Evolutionary conservation across 345 rosid species (phyloP).

Genomic region (Populus euphratica): DNA sequence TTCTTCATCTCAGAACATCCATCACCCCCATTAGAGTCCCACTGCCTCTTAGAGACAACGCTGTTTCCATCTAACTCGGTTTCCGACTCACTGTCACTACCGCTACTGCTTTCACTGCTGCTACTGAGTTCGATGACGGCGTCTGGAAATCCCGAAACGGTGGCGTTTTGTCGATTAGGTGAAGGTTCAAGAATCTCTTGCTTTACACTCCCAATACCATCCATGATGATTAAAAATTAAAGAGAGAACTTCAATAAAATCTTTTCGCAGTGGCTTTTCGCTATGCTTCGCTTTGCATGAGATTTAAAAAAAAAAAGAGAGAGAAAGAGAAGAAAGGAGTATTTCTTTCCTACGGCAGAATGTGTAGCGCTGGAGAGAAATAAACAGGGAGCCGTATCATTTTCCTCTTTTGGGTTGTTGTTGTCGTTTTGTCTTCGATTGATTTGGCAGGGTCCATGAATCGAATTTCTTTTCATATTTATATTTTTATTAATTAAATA

Average conservation of each 20-base stretch:
- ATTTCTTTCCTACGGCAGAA: too few relatives aligned
- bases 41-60: conserved; percentile 22
- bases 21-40: conserved; percentile 15
- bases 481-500: too few relatives aligned
- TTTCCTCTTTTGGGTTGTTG: too few relatives aligned
- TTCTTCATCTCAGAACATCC: conserved; percentile 17
- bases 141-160: conserved; percentile 7
- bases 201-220: conserved; percentile 58
- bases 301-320: too few relatives aligned
- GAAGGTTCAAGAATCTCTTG: conserved; percentile 33
- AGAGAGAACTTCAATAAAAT: background rate
- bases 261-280: too few relatives aligned
- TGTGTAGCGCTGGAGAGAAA: too few relatives aligned
- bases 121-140: conserved; percentile 56
- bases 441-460: too few relatives aligned
- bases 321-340: too few relatives aligned
- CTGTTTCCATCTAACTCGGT: conserved; percentile 34
- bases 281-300: background rate
- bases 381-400: too few relatives aligned
- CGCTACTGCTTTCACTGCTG: conserved; percentile 15
- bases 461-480: too few relatives aligned
- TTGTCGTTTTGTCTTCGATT: too few relatives aligned
- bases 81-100: conserved; percentile 51
- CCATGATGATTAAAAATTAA: background rate
- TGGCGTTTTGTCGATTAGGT: conserved; percentile 1